Percentiles rank a stretch among this genome's conserved stretches.
These are phyloP conservation scores for Theobroma cacao DNA, from an alignment of 345 rosid species.

Conservation along the genomic window DNA sequence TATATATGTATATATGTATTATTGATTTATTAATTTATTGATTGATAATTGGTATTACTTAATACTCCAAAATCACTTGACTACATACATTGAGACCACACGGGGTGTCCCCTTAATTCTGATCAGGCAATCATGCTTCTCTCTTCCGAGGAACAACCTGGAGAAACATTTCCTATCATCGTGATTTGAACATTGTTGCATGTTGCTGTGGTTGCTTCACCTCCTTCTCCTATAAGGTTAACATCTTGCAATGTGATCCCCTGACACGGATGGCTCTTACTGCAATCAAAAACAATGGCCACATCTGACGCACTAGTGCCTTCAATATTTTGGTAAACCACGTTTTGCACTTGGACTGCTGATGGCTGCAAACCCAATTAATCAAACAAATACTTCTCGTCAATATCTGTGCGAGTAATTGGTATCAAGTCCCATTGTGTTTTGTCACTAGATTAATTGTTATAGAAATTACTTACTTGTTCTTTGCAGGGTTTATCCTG, in stretches of 20 bases:
- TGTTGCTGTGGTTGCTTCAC: constrained; percentile 26
- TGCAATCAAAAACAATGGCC: constrained; percentile 62
- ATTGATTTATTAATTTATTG: too few relatives aligned
- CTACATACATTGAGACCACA: too few relatives aligned
- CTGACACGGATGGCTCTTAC: constrained; percentile 51
- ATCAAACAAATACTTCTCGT: constrained; percentile 7
- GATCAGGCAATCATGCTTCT: neutral
- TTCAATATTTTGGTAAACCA: constrained; percentile 56
- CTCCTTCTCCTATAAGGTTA: constrained; percentile 28
- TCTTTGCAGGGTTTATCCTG: constrained; percentile 49
- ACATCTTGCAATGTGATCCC: constrained; percentile 54
- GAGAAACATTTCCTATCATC: constrained; percentile 43
- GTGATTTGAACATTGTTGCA: constrained; percentile 48
- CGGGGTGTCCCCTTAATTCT: neutral
- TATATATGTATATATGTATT: too few relatives aligned
- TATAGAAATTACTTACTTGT: constrained; percentile 46
- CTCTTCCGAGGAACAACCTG: neutral
- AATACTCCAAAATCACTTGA: too few relatives aligned
- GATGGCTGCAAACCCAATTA: constrained; percentile 37
- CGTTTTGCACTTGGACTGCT: constrained; percentile 63
- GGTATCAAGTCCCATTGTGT: too few relatives aligned
- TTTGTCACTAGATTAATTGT: too few relatives aligned
- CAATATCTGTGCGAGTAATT: neutral
- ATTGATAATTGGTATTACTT: too few relatives aligned
- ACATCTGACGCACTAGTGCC: constrained; percentile 66